A percentile compares a stretch with the other conserved stretches of the same genome.
These are phyloP conservation scores for Cladosporium sp. DNA, from an alignment of 2,329 filamentous ascomycete species.

Conservation along the genomic window DNA sequence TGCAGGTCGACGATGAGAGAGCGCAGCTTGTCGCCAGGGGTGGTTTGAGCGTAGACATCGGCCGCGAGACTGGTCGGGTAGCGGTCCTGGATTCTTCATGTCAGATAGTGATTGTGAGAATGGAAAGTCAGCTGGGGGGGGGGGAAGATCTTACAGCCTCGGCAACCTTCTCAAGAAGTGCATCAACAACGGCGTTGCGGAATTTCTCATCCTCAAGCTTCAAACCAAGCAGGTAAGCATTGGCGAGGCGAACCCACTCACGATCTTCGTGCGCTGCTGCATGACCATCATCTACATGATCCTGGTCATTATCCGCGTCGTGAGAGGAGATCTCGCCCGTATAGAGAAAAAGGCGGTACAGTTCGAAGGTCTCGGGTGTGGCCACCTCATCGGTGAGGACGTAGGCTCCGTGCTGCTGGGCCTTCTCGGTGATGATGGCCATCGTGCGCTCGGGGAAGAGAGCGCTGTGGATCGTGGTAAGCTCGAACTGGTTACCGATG, in stretches of 20 bases:
- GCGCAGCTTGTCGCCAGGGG: slow-evolving; percentile 16
- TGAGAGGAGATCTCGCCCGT: slow-evolving; percentile 9
- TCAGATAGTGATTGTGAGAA: background rate
- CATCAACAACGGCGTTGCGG: slow-evolving; percentile 24
- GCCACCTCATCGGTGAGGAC: slow-evolving; percentile 9
- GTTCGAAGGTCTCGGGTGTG: slow-evolving; percentile 16
- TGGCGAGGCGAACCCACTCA: slow-evolving; percentile 20
- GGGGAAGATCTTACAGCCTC: background rate
- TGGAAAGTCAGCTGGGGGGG: background rate
- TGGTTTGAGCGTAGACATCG: slow-evolving; percentile 18
- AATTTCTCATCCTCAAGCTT: slow-evolving; percentile 23
- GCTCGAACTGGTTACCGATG: slow-evolving; percentile 14
- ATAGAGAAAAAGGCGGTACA: slow-evolving; percentile 25
- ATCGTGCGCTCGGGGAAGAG: slow-evolving; percentile 12
- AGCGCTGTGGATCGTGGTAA: slow-evolving; percentile 17
- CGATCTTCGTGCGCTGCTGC: slow-evolving; percentile 12
- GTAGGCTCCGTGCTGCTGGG: slow-evolving; percentile 4
- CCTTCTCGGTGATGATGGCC: background rate
- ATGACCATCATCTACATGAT: slow-evolving; percentile 4
- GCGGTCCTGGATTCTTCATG: slow-evolving; percentile 7
- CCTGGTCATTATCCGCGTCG: slow-evolving; percentile 13
- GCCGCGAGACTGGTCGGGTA: slow-evolving; percentile 20
- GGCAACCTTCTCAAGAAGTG: slow-evolving; percentile 15
- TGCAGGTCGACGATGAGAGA: slow-evolving; percentile 22
- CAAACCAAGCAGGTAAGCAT: slow-evolving; percentile 24